A percentile compares a stretch with the other conserved stretches of the same genome.
phyloP scores from a whole-genome alignment of 192 early-diverging fungal genomes.

The Backusella psychrophila region DNA sequence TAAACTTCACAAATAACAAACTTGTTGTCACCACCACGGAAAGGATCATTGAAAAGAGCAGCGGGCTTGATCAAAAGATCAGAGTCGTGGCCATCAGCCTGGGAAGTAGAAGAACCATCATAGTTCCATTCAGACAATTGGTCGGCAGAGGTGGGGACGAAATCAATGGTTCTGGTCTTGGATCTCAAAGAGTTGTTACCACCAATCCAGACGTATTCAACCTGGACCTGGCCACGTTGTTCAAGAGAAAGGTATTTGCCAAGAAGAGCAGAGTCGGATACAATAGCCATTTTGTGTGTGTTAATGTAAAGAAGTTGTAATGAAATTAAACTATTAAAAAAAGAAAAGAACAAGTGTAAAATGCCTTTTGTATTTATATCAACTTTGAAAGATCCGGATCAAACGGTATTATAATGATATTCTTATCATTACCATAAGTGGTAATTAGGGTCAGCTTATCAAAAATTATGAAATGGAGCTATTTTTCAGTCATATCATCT shows the following conservation, averaged over 20 bases:
- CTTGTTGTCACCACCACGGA: slow-evolving; percentile 56
- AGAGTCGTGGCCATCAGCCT: slow-evolving; percentile 51
- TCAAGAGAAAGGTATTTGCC: slow-evolving; percentile 50
- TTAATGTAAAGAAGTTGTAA: not conserved
- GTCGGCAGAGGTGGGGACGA: slow-evolving; percentile 8
- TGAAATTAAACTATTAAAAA: slow-evolving; percentile 4
- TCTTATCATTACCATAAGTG: slow-evolving; percentile 16
- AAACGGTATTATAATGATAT: not conserved
- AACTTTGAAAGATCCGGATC: slow-evolving; percentile 5
- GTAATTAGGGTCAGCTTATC: slow-evolving; percentile 1
- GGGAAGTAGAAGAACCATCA: slow-evolving; percentile 54
- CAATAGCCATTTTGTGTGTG: slow-evolving; percentile 17
- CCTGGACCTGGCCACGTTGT: slow-evolving; percentile 48
- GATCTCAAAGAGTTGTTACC: slow-evolving; percentile 42
- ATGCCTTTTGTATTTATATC: slow-evolving; percentile 8
- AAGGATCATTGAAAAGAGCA: slow-evolving; percentile 50
- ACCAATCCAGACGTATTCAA: slow-evolving; percentile 58
- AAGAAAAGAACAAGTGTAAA: slow-evolving; percentile 1
- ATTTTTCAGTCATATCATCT: not conserved
- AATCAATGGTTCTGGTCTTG: slow-evolving; percentile 49
- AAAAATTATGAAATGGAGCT: not conserved
- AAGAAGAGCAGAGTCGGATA: slow-evolving; percentile 42
- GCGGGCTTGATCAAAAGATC: slow-evolving; percentile 50
- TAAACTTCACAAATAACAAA: slow-evolving; percentile 50
- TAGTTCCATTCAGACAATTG: slow-evolving; percentile 56